Conservation (phyloP, 176 grass and related monocot species). For the Oryza meridionalis region DNA sequence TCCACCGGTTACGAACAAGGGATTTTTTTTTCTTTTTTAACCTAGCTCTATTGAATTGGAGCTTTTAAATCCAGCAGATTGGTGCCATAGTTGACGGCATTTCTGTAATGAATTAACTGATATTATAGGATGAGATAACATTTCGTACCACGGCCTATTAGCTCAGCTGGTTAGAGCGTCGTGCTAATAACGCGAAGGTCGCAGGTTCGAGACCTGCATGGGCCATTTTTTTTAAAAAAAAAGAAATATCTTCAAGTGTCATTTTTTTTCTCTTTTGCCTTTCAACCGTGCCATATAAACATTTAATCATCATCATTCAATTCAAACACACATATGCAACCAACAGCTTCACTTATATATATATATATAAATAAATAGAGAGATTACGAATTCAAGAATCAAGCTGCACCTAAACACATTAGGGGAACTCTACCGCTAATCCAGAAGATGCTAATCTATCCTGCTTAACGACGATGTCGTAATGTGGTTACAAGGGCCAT, state of each 20-base stretch:
- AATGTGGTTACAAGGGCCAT: background rate
- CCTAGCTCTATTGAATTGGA: too few species aligned
- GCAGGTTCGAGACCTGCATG: conserved; percentile 92
- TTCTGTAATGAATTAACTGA: too few species aligned
- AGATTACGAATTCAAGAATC: background rate
- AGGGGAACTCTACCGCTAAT: background rate
- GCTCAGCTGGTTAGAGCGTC: conserved; percentile 61
- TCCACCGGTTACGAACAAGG: too few species aligned
- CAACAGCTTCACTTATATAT: background rate
- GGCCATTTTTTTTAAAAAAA: conserved; percentile 31
- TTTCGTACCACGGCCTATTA: too few species aligned
- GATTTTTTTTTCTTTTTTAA: too few species aligned
- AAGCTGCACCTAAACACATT: background rate
- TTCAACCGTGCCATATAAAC: background rate
- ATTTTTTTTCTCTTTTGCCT: background rate
- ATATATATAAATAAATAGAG: background rate
- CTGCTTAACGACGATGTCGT: background rate
- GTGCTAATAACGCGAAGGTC: conserved; percentile 97
- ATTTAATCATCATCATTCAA: background rate
- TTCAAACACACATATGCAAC: background rate
- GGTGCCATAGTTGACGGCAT: too few species aligned
- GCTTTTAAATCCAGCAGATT: too few species aligned
- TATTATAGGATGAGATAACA: too few species aligned
- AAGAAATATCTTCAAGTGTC: too few species aligned
- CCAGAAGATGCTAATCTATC: background rate